These are phyloP conservation scores for Penicillium sp. DNA, from an alignment of 2,329 filamentous ascomycete species.

Conservation along the genomic window DNA sequence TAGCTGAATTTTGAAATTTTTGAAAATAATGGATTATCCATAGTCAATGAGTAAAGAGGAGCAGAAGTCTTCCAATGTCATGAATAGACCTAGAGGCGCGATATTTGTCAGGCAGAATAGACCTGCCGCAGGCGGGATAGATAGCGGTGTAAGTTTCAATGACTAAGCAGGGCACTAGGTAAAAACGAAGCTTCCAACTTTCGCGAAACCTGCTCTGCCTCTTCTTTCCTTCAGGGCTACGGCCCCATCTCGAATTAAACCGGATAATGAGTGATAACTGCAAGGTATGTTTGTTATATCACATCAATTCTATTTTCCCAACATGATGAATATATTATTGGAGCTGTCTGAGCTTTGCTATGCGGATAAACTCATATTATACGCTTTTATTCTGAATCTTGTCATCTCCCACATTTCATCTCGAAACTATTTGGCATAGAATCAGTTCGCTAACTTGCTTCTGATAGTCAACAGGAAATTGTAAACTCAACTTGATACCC, in stretches of 20 bases:
- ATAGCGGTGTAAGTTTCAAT: neutral
- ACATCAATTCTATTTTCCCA: constrained; percentile 8
- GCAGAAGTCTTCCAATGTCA: too few species aligned
- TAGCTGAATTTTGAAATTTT: neutral
- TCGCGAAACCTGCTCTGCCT: constrained; percentile 6
- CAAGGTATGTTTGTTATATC: constrained; percentile 29
- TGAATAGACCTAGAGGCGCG: too few species aligned
- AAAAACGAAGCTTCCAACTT: constrained; percentile 14
- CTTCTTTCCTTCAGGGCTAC: constrained; percentile 30
- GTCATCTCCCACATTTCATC: constrained; percentile 5
- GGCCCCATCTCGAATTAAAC: constrained; percentile 26
- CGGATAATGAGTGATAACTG: constrained; percentile 31
- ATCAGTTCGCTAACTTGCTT: constrained; percentile 26
- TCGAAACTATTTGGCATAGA: neutral
- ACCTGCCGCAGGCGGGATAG: neutral
- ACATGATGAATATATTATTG: constrained; percentile 67
- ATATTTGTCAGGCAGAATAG: constrained; percentile 8
- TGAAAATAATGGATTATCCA: neutral
- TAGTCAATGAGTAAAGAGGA: too few species aligned
- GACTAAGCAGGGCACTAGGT: constrained; percentile 19
- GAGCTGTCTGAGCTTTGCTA: constrained; percentile 68
- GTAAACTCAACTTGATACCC: constrained; percentile 37
- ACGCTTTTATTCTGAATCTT: constrained; percentile 46
- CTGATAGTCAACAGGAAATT: constrained; percentile 33
- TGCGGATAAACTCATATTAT: constrained; percentile 63